Conservation (phyloP, 495 filamentous ascomycete genomes). For the Letharia lupina region DNA sequence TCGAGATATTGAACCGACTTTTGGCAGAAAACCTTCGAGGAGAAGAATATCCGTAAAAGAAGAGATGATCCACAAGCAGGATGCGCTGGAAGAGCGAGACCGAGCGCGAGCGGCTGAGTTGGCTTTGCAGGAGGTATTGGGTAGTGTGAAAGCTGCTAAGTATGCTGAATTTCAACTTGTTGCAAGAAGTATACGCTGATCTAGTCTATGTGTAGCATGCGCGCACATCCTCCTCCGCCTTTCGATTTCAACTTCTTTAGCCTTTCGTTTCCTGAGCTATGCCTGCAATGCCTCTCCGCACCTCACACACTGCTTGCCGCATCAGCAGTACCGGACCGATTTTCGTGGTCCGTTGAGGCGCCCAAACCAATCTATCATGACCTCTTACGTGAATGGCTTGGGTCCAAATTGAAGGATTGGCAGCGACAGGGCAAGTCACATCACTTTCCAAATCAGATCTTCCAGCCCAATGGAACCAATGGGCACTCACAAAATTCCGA, state of each 20-base stretch:
- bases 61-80: slow-evolving; percentile 23
- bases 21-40: slow-evolving; percentile 21
- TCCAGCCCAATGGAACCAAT: slow-evolving; percentile 21
- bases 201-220: slow-evolving; percentile 24
- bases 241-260: slow-evolving; percentile 79
- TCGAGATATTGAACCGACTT: slow-evolving; percentile 30
- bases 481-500: slow-evolving; percentile 38
- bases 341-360: slow-evolving; percentile 66
- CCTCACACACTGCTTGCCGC: slow-evolving; percentile 67
- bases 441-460: slow-evolving; percentile 26
- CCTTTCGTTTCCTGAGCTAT: slow-evolving; percentile 73
- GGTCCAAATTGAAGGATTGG: slow-evolving; percentile 57
- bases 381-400: slow-evolving; percentile 56
- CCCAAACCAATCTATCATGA: slow-evolving; percentile 64
- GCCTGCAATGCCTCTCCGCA: slow-evolving; percentile 66
- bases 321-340: slow-evolving; percentile 58
- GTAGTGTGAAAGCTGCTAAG: slow-evolving; percentile 74
- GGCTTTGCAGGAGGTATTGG: slow-evolving; percentile 70
- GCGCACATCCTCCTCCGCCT: slow-evolving; percentile 41
- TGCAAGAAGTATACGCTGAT: slow-evolving; percentile 3
- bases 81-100: slow-evolving; percentile 52
- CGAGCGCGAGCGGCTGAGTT: slow-evolving; percentile 72
- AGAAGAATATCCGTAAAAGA: slow-evolving; percentile 25
- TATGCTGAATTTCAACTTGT: slow-evolving; percentile 34
- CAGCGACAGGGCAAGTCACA: slow-evolving; percentile 30